Percentiles rank a stretch among this genome's conserved stretches.
phyloP scores from a whole-genome alignment of 164 flowering plant species.

The Stephania cephalantha region DNA sequence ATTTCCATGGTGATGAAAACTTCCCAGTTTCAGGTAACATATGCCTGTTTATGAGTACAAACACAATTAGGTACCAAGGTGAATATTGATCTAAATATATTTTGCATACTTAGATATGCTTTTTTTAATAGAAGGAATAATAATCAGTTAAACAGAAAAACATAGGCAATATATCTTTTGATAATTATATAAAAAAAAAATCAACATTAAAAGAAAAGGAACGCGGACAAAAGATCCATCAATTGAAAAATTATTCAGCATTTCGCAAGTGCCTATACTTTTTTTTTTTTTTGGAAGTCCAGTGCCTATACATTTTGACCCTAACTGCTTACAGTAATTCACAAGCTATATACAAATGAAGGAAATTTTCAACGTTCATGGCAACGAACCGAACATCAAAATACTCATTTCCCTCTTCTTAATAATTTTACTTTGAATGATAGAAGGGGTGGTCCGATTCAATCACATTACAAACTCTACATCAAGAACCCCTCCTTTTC shows the following conservation, averaged over 20 bases:
- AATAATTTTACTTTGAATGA: too few relatives aligned
- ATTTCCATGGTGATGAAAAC: constrained; percentile 16
- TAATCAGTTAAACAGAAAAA: not conserved
- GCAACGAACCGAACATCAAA: not conserved
- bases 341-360: too few relatives aligned
- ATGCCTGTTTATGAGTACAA: constrained; percentile 32
- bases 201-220: not conserved
- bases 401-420: not conserved
- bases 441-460: too few relatives aligned
- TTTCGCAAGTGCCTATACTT: too few relatives aligned
- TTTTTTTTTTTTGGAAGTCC: too few relatives aligned
- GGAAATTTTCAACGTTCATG: too few relatives aligned
- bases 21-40: constrained; percentile 34
- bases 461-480: too few relatives aligned
- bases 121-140: not conserved
- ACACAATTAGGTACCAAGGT: not conserved
- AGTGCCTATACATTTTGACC: too few relatives aligned
- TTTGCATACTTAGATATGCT: not conserved
- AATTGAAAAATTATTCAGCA: too few relatives aligned
- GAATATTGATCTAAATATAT: not conserved
- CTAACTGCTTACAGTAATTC: too few relatives aligned
- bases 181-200: too few relatives aligned
- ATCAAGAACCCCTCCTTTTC: too few relatives aligned
- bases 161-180: not conserved
- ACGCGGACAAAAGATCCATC: not conserved